These are phyloP conservation scores for Aspergillus niger DNA, from an alignment of 2,329 filamentous ascomycete genomes.

Conservation along the genomic window DNA sequence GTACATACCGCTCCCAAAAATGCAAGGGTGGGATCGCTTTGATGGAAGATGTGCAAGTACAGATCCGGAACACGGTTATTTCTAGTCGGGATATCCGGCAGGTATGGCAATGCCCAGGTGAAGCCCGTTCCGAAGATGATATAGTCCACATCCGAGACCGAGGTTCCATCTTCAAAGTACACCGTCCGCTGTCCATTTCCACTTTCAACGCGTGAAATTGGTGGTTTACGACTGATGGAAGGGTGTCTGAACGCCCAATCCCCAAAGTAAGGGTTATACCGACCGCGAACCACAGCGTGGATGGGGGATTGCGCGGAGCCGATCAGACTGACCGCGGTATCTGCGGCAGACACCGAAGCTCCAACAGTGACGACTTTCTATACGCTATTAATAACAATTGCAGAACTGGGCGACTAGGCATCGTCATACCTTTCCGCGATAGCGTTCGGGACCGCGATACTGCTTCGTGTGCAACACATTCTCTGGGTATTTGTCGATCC, in stretches of 20 bases:
- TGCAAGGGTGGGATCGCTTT: constrained; percentile 34
- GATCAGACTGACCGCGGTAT: constrained; percentile 60
- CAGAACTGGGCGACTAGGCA: neutral
- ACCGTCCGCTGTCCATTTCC: constrained; percentile 53
- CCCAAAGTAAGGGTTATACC: constrained; percentile 58
- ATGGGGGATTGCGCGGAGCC: constrained; percentile 51
- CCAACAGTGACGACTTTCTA: constrained; percentile 64
- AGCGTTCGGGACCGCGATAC: constrained; percentile 41
- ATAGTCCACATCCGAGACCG: constrained; percentile 58
- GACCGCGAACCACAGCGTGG: constrained; percentile 57
- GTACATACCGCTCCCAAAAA: constrained; percentile 50
- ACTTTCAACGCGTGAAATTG: constrained; percentile 38
- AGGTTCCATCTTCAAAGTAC: constrained; percentile 57
- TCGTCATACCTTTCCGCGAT: constrained; percentile 37
- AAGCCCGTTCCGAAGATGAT: constrained; percentile 70
- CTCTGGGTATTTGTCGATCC: constrained; percentile 40
- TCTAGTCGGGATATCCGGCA: constrained; percentile 49
- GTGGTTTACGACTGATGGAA: constrained; percentile 32
- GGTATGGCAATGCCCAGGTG: constrained; percentile 64
- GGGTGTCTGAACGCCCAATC: constrained; percentile 63
- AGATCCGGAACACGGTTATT: constrained; percentile 40
- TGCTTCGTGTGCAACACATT: constrained; percentile 47
- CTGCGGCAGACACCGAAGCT: constrained; percentile 65
- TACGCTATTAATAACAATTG: neutral
- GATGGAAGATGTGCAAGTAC: constrained; percentile 43